Base-by-base conservation (phyloP, 768 basidiomycete genomes). In the Serendipita indica region DNA sequence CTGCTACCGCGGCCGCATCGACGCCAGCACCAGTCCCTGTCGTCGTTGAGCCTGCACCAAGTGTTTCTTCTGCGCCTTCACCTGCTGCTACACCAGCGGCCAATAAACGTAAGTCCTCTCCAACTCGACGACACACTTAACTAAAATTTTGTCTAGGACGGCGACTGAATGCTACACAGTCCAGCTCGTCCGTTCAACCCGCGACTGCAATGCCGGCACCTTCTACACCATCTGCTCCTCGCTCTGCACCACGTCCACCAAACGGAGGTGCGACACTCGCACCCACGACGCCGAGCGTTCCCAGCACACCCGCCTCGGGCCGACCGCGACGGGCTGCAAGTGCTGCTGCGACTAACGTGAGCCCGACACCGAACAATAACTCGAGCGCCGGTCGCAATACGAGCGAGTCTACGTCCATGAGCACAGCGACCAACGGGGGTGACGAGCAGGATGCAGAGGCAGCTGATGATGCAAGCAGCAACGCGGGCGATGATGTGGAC, bases 371-470 rank as follows among this genome's bases (percentile, higher is more conserved):
- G 32, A n/a, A 10, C 10, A 37, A 10, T 37, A 37, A 10, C 35
- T 10, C 49, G 22, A 16, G 22, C 4, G 49, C 49, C 4, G 20
- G 22, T 4, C 20, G 49, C n/a, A 54, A 16, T 18, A 54, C 32
- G 49, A 54, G 49, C 49, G 49, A 54, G 32, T 25, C 22, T 27
- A 54, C 49, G 25, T 18, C 41, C 18, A 18, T 54, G 25, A 54
- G 49, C 49, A 22, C 25, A 16, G 49, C 49, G 7, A 54, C 49
- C 16, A 54, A 18, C n/a, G 49, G 49, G n/a, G 49, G 49, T 10
- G 49, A 54, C n/a, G 49, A 54, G 7, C 22, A 54, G 25, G 49
- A 54, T 28, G 49, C 22, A 18, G 49, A 54, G 49, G 32, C 32
- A 28, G 49, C 49, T 10, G 49, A 54, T 12, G 25, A 18, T 54